A percentile compares a stretch with the other conserved stretches of the same genome.
phyloP scores from a whole-genome alignment of 1,284 basidiomycete genomes.

The Austroboletus olivaceoglutinosus region DNA sequence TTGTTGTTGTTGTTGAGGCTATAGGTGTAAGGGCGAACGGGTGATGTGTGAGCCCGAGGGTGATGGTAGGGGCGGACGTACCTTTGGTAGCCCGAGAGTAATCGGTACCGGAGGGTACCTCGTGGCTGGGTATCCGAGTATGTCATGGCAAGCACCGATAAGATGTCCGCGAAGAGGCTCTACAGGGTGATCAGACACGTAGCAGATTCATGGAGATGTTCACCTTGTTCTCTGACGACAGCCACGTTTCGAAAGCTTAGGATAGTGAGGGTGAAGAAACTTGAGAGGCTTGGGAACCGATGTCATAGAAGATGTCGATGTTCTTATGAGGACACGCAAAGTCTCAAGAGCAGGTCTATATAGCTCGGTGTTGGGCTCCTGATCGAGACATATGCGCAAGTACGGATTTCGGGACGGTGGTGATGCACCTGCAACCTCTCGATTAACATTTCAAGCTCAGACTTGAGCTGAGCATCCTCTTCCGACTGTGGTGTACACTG shows the following conservation, averaged over 20 bases:
- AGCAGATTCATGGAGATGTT: constrained; percentile 11
- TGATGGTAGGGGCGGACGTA: no score
- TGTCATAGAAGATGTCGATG: constrained; percentile 99
- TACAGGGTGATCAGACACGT: constrained; percentile 33
- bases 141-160: constrained; percentile 99
- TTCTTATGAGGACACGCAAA: constrained; percentile 90
- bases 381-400: constrained; percentile 17
- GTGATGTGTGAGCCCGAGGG: no score
- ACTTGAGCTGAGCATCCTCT: constrained; percentile 92
- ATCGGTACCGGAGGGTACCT: constrained; percentile 90
- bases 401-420: not conserved
- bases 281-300: constrained; percentile 99
- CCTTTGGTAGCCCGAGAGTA: no score
- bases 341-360: constrained; percentile 94
- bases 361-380: constrained; percentile 87
- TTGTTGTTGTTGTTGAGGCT: no score
- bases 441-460: constrained; percentile 96
- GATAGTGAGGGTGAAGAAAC: constrained; percentile 95
- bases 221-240: constrained; percentile 77
- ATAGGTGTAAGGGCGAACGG: no score
- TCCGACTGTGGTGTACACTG: constrained; percentile 63
- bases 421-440: constrained; percentile 82
- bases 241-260: constrained; percentile 84
- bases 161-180: constrained; percentile 96
- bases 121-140: constrained; percentile 95